Conservation (phyloP, 345 rosid genomes). For the Orychophragmus violaceus region DNA sequence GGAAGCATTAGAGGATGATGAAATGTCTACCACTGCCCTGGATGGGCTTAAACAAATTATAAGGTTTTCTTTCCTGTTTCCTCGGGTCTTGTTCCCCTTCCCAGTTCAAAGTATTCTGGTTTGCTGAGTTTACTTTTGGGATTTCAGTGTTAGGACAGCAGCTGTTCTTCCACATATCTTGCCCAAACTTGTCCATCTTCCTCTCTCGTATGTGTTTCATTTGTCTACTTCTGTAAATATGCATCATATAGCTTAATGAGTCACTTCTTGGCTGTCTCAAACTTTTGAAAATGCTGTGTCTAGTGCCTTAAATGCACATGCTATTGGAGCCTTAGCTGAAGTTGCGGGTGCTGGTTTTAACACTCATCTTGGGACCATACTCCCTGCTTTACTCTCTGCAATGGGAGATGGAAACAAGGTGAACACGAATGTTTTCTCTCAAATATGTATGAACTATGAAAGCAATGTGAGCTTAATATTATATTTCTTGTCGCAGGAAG, state of each 20-base stretch:
- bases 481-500: constrained; percentile 47
- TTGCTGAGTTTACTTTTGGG: constrained; percentile 24
- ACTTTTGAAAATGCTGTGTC: constrained; percentile 17
- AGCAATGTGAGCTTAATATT: constrained; percentile 2
- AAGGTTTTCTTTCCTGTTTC: constrained; percentile 42
- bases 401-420: constrained; percentile 77
- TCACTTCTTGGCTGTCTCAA: background rate
- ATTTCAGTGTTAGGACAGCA: constrained; percentile 85
- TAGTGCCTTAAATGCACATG: constrained; percentile 97
- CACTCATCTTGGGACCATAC: constrained; percentile 77
- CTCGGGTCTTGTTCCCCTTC: background rate
- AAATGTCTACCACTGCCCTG: constrained; percentile 81
- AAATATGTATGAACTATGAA: constrained; percentile 3
- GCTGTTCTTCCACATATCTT: constrained; percentile 97
- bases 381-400: constrained; percentile 88
- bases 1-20: constrained; percentile 90
- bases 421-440: background rate
- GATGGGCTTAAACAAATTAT: constrained; percentile 97
- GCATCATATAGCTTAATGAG: background rate
- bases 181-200: constrained; percentile 86
- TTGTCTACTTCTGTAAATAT: constrained; percentile 1
- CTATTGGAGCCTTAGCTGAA: constrained; percentile 94
- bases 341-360: constrained; percentile 95
- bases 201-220: constrained; percentile 76
- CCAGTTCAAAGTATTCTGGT: background rate